Conservation (phyloP, 306 rosid species). For the Trifolium dubium region DNA sequence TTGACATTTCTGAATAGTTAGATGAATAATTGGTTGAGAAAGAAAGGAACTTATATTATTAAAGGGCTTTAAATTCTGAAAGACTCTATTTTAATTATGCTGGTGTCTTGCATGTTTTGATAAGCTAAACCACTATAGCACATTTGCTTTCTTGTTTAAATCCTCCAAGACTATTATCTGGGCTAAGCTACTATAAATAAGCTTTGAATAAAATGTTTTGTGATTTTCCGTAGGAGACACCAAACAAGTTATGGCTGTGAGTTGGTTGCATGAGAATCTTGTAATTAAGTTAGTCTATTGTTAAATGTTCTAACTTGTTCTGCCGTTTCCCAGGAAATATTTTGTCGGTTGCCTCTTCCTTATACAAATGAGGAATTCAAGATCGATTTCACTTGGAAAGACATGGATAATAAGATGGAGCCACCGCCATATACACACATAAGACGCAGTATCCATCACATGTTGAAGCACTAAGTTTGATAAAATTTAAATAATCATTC, state of each 20-base stretch:
- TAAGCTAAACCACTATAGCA: background rate
- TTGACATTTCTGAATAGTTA: constrained; percentile 27
- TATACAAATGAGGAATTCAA: constrained; percentile 78
- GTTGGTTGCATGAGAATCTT: constrained; percentile 19
- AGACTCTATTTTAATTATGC: constrained; percentile 5
- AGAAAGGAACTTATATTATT: constrained; percentile 10
- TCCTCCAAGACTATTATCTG: background rate
- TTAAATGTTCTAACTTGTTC: constrained; percentile 14
- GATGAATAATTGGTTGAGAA: constrained; percentile 30
- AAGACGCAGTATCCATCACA: constrained; percentile 81
- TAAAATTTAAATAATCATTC: constrained; percentile 14
- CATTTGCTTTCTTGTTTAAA: constrained; percentile 10
- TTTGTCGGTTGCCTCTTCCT: constrained; percentile 79
- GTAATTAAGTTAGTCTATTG: constrained; percentile 30
- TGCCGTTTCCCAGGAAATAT: constrained; percentile 63
- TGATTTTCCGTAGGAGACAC: background rate
- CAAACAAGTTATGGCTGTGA: background rate
- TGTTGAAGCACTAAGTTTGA: constrained; percentile 29
- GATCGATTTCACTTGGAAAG: constrained; percentile 77
- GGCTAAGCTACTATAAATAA: background rate
- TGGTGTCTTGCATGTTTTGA: constrained; percentile 10
- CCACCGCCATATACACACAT: constrained; percentile 81
- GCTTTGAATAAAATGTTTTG: constrained; percentile 2
- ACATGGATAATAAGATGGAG: constrained; percentile 68
- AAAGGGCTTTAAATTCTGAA: constrained; percentile 15